Base-by-base conservation (phyloP, 1,284 basidiomycete species). In the Ustilago bromivora region DNA sequence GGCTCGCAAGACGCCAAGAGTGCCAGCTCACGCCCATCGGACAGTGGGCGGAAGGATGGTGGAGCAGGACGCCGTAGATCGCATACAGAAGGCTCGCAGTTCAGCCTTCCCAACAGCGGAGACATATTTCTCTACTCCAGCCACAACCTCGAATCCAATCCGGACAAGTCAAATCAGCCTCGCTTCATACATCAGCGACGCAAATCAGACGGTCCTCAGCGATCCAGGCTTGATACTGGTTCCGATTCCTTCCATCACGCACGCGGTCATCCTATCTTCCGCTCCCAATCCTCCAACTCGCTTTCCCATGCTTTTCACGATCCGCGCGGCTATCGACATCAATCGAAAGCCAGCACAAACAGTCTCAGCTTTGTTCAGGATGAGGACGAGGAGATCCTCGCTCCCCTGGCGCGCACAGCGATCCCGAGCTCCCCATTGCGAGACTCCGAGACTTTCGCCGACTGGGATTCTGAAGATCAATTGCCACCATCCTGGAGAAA, bases 91-190 rank as follows among this genome's bases (percentile, higher is more conserved):
- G 76, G 72, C 11, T 71, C 68, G 7, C 61, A 62, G n/a, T 57
- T 53, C 41, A 36, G 41, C 8, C 61, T 61, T 38, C 64, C 67
- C 19, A 70, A 74, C 47, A 71, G 67, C 41, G 67, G 74, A 52
- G 70, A 71, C 49, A 64, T 75, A 49, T 73, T 75, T 32, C 65
- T 76, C 59, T 75, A 71, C 32, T 69, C 67, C 17, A 72, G 76
- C 55, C 56, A 57, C 57, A 76, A 71, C 13, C 35, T 66, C 35
- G 66, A 64, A 8, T 32, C 65, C 13, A 60, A 54, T 54, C 56
- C 65, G n/a, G 61, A 67, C 1, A 58, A 47, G 34, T 34, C 57
- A 17, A 19, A 57, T 9, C 64, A 58, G 23, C 57, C 59, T 43
- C 69, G 69, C 38, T 66, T 69, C 32, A 32, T 66, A 17, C 70